A percentile compares a stretch with the other conserved stretches of the same genome.
Evolutionary conservation across 1,139 yeast species (phyloP).

Genomic region (Geotrichum aggregatum): DNA sequence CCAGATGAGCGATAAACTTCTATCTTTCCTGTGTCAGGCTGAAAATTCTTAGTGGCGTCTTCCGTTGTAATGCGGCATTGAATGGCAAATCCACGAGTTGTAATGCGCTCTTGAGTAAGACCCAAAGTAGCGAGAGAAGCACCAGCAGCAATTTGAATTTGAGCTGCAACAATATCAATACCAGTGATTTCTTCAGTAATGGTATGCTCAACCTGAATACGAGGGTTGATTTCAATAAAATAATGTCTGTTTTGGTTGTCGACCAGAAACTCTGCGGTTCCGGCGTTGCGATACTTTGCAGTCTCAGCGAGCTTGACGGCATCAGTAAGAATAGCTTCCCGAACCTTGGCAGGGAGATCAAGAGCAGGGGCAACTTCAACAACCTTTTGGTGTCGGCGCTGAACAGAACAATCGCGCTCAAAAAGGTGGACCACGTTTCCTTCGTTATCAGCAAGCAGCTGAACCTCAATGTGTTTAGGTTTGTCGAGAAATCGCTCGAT

Average conservation of each 20-base stretch:
- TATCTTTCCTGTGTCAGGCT: conserved; percentile 97
- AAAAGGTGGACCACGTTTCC: conserved; percentile 94
- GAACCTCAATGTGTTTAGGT: conserved; percentile 98
- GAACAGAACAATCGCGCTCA: conserved; percentile 98
- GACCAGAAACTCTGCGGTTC: conserved; percentile 96
- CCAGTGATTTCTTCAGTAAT: conserved; percentile 99
- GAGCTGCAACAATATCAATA: conserved; percentile 96
- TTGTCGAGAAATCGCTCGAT: conserved; percentile 91
- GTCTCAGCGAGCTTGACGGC: conserved; percentile 87
- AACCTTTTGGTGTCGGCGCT: conserved; percentile 98
- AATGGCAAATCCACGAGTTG: conserved; percentile 95
- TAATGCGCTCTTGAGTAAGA: conserved; percentile 85
- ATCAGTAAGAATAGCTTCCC: conserved; percentile 88
- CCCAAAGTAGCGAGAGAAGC: conserved; percentile 91
- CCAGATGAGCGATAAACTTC: conserved; percentile 98
- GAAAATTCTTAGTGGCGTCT: conserved; percentile 94
- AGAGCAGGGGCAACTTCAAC: conserved; percentile 99
- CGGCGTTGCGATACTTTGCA: conserved; percentile 93
- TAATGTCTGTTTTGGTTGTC: conserved; percentile 93
- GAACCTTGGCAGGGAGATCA: conserved; percentile 71
- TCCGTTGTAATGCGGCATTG: conserved; percentile 99
- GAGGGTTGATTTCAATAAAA: conserved; percentile 96
- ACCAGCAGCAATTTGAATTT: conserved; percentile 98
- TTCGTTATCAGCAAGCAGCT: conserved; percentile 84
- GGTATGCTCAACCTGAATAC: conserved; percentile 98